Base-by-base conservation (phyloP, 805 yeast genomes). In the Deakozyma indianensis region DNA sequence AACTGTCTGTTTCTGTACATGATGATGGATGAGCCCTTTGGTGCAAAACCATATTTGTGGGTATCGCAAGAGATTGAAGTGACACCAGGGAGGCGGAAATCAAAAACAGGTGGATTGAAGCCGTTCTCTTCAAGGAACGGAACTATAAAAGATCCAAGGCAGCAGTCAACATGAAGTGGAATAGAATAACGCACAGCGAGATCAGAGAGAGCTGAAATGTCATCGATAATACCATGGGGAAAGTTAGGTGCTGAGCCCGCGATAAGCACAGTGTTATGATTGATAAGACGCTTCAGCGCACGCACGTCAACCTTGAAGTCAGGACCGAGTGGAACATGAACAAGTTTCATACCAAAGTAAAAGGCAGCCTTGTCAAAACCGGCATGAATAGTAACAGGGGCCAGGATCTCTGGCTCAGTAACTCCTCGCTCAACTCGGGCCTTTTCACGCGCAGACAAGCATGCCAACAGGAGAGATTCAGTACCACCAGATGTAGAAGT, bases 51-150 rank as follows among this genome's bases (percentile, higher is more conserved):
- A 58, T 90, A 90, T 63, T 90, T 90, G 69, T 90, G 98, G n/a
- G 98, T 90, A 61, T 90, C 98, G 65, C 97, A 92, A n/a, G 95
- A 84, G 47, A 90, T 90, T 2, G 96, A 87, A 0, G 97, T 92
- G n/a, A 92, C 97, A 25, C 71, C 92, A 1, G 85, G 81, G 2
- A 86, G 70, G 51, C 90, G 68, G 65, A 90, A 90, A 60, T 92
- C 97, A 64, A 90, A 88, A 11, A 65, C 57, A 3, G 83, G 81
- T 5, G 67, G 44, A 27, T 62, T 65, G 43, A 64, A 68, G 2
- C 83, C 83, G 2, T 86, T 74, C 47, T 74, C 74, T 48, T 75
- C 78, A 66, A 83, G 73, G 56, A 81, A 86, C 1, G 95, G 78
- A 40, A 86, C 83, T 35, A 90, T 73, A 56, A 92, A 90, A 0